Percentiles rank a stretch among this genome's conserved stretches.
Conservation (phyloP, 352 stramenopile genomes). For the Phytopythium ostracodes region DNA sequence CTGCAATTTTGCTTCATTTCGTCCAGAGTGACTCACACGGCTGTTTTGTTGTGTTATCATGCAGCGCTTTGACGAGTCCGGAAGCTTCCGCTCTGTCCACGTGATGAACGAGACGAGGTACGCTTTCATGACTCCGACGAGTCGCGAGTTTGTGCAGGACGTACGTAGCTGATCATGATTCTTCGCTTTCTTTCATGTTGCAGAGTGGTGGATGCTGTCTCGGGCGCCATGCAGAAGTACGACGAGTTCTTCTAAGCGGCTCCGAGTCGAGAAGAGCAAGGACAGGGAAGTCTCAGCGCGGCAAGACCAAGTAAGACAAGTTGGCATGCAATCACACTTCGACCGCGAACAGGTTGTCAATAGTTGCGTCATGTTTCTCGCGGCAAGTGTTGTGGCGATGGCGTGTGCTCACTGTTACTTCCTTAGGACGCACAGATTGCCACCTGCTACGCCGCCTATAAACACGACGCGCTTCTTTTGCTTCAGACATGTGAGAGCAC, state of each 20-base stretch:
- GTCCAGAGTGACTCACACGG: neutral
- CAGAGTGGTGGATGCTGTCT: slow-evolving; percentile 83
- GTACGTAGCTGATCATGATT: neutral
- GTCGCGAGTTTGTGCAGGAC: neutral
- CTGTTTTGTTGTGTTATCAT: neutral
- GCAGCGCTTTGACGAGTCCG: slow-evolving; percentile 81
- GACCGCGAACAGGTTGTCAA: neutral
- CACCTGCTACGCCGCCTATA: neutral
- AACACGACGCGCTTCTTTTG: neutral
- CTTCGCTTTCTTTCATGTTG: neutral
- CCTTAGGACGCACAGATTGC: neutral
- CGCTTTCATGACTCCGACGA: slow-evolving; percentile 4
- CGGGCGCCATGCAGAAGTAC: slow-evolving; percentile 85
- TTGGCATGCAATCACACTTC: neutral
- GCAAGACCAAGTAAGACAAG: neutral
- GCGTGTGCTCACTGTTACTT: neutral
- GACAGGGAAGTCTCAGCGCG: neutral
- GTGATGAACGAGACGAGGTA: slow-evolving; percentile 84
- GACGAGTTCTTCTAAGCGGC: slow-evolving; percentile 68
- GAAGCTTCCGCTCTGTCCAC: slow-evolving; percentile 84
- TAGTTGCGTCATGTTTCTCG: neutral
- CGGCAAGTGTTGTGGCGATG: neutral
- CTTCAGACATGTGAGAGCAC: neutral
- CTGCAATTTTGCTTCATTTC: neutral
- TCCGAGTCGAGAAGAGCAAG: neutral